Base-by-base conservation (phyloP, 805 yeast species). In the Spathaspora hagerdaliae region DNA sequence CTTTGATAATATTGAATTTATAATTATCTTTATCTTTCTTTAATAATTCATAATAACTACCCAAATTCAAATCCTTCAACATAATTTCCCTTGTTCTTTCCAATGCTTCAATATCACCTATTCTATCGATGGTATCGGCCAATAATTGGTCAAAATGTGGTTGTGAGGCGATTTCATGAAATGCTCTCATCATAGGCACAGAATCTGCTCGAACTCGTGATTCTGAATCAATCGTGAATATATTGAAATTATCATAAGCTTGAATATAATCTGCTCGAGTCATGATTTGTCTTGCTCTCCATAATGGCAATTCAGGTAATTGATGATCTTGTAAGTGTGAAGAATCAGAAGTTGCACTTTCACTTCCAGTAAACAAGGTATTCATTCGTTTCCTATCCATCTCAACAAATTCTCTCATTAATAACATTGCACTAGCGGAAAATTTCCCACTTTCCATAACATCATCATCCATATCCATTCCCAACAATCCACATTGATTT, bases 171-270 rank as follows among this genome's bases (percentile, higher is more conserved):
- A 87, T 84, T 58, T 87, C 95, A 48, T 85, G 79, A 59, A 87
- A 87, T 5, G 92, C 95, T 53, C 91, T 75, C 95, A 87, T 85
- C 95, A 87, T 87, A 1, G 92, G 91, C 2, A 85, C 85, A 7
- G 88, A 81, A 60, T 87, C 96, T 0, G 96, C 92, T 32, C 85
- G 69, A 2, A 87, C 96, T 43, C 77, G 69, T 0, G 88, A 81
- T 46, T 78, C 75, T 0, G 87, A 79, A 63, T 87, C 94, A 44
- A 87, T 80, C 2, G 95, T 85, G 63, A 87, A 87, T 27, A 87
- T 78, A 60, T 87, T 87, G 52, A 87, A 65, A 51, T 85, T 81
- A 58, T 87, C 96, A 59, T 83, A 85, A 26, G 60, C 67, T 55
- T 86, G 87, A 47, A 87, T 87, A 57, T 78, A 87, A 61, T 87